These are phyloP conservation scores for Hypoxylon fuscum DNA, from an alignment of 495 filamentous ascomycete species.

Conservation along the genomic window DNA sequence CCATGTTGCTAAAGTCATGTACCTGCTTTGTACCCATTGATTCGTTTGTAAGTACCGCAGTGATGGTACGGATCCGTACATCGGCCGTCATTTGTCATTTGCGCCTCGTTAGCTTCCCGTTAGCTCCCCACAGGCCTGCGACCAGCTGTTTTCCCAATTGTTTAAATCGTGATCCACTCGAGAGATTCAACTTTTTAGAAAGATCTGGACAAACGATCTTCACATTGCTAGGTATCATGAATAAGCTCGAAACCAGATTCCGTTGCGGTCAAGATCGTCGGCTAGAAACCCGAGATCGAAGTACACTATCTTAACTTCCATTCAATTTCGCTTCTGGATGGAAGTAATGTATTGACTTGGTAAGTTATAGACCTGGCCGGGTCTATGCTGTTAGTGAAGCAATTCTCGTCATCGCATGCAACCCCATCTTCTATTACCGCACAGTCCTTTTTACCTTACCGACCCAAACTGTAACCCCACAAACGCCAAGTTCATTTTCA, in stretches of 20 bases:
- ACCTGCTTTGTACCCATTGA: not conserved
- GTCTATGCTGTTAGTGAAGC: conserved; percentile 20
- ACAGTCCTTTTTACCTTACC: no score
- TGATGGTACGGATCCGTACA: no score
- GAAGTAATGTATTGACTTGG: no score
- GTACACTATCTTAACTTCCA: no score
- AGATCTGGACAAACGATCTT: not conserved
- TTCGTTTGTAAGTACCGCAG: not conserved
- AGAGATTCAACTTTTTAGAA: not conserved
- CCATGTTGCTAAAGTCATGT: not conserved
- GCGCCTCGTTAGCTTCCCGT: not conserved
- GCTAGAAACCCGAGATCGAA: no score
- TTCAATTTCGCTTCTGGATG: no score
- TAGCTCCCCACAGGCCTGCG: not conserved
- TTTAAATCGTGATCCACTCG: not conserved
- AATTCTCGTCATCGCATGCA: conserved; percentile 34
- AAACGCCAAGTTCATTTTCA: conserved; percentile 26
- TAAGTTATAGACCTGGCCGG: no score
- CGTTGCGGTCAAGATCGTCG: no score
- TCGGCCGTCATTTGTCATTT: not conserved
- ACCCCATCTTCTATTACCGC: conserved; percentile 17
- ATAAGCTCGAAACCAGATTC: no score
- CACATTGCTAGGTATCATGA: no score
- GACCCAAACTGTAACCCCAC: conserved; percentile 35
- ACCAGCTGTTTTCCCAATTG: not conserved